Evolutionary conservation across 2,329 filamentous ascomycete species (phyloP).

Genomic region (Verticillium albo-atrum): DNA sequence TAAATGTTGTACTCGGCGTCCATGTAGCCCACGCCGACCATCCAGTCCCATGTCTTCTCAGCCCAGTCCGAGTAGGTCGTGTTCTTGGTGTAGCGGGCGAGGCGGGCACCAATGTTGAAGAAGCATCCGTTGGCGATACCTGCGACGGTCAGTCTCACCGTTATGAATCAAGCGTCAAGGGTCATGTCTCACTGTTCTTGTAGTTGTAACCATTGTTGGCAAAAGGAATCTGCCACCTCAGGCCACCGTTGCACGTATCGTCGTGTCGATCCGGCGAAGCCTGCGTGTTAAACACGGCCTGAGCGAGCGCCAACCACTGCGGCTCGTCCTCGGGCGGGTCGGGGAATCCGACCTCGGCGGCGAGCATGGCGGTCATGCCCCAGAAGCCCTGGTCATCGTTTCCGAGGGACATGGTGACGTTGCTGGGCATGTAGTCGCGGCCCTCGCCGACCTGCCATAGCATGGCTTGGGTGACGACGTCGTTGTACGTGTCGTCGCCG

Average conservation of each 20-base stretch:
- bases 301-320: conserved; percentile 61
- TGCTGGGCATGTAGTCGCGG: conserved; percentile 55
- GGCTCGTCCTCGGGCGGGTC: conserved; percentile 49
- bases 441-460: conserved; percentile 54
- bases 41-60: conserved; percentile 59
- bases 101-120: conserved; percentile 62
- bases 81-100: conserved; percentile 68
- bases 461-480: conserved; percentile 51
- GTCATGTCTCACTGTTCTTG: conserved; percentile 49
- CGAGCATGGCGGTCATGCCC: conserved; percentile 63
- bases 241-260: conserved; percentile 59
- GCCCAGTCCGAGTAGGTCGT: conserved; percentile 61
- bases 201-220: conserved; percentile 74
- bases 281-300: conserved; percentile 65
- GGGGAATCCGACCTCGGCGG: conserved; percentile 60
- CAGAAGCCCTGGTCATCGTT: conserved; percentile 69
- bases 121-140: conserved; percentile 61
- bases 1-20: conserved; percentile 56
- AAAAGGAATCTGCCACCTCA: conserved; percentile 74
- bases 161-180: background rate
- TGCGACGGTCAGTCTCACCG: background rate
- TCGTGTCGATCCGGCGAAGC: conserved; percentile 59
- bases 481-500: conserved; percentile 59
- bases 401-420: conserved; percentile 55
- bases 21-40: conserved; percentile 50